Percentiles rank a stretch among this genome's conserved stretches.
Evolutionary conservation across 2,329 filamentous ascomycete species (phyloP).

Genomic region (Monilinia vaccinii-corymbosi): DNA sequence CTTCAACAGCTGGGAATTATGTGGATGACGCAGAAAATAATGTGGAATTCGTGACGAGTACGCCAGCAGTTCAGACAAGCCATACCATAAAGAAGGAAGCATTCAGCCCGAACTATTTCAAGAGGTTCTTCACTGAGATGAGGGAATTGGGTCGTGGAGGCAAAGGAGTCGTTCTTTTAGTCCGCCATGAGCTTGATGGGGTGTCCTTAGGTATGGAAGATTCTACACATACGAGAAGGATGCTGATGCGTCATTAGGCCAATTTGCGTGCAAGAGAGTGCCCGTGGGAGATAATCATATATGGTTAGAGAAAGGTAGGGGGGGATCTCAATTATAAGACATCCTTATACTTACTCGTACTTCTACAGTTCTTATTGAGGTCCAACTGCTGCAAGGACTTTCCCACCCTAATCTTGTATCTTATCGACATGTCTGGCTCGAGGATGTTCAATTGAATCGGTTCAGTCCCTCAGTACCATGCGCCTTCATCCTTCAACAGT

Average conservation of each 20-base stretch:
- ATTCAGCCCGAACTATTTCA: conserved; percentile 89
- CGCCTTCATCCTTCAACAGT: conserved; percentile 95
- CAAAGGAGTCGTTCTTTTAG: conserved; percentile 90
- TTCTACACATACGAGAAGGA: neutral
- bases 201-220: conserved; percentile 54
- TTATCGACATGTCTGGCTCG: conserved; percentile 95
- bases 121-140: conserved; percentile 86
- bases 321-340: neutral
- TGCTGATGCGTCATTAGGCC: conserved; percentile 34
- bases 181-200: conserved; percentile 83
- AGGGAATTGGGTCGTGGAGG: conserved; percentile 78
- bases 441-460: conserved; percentile 72
- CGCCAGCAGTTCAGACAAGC: conserved; percentile 35
- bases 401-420: conserved; percentile 94
- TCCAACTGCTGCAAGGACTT: conserved; percentile 82
- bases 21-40: conserved; percentile 17
- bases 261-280: conserved; percentile 94
- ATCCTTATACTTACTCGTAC: conserved; percentile 17
- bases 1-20: conserved; percentile 21
- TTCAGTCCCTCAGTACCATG: conserved; percentile 91
- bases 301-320: conserved; percentile 71
- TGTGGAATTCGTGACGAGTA: conserved; percentile 44
- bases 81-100: conserved; percentile 77
- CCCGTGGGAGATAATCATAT: conserved; percentile 90
- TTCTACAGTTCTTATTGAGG: conserved; percentile 65